A percentile compares a stretch with the other conserved stretches of the same genome.
Evolutionary conservation across 1,139 yeast genomes (phyloP).

Genomic region (Pichia norvegensis): DNA sequence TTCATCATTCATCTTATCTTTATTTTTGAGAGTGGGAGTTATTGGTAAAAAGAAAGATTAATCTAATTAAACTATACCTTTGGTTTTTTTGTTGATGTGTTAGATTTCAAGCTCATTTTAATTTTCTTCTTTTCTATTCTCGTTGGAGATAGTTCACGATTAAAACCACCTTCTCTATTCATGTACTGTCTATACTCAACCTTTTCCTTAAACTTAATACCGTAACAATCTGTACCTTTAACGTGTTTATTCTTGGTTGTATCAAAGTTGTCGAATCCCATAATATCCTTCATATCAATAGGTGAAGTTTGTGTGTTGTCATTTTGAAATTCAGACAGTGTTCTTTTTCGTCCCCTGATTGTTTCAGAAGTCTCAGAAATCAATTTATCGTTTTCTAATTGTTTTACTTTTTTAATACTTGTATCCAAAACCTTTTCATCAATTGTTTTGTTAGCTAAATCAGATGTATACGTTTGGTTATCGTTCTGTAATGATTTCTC

Average conservation of each 20-base stretch:
- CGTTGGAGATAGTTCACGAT: slow-evolving; percentile 51
- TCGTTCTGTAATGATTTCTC: too few species aligned
- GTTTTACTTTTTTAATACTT: too few species aligned
- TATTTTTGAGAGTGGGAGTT: slow-evolving; percentile 33
- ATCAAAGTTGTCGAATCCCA: slow-evolving; percentile 62
- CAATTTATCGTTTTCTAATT: too few species aligned
- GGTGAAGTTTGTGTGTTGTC: not conserved
- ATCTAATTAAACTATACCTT: not conserved
- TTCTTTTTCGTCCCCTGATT: not conserved
- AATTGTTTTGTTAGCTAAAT: too few species aligned
- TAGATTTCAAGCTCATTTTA: slow-evolving; percentile 6
- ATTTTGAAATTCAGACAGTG: not conserved
- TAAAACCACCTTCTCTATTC: slow-evolving; percentile 57
- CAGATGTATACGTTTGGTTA: too few species aligned
- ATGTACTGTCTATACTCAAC: slow-evolving; percentile 58
- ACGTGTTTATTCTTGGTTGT: slow-evolving; percentile 58
- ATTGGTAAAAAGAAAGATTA: slow-evolving; percentile 17
- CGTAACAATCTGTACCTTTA: slow-evolving; percentile 43
- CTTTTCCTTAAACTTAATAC: slow-evolving; percentile 33
- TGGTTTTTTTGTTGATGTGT: not conserved
- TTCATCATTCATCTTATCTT: slow-evolving; percentile 27
- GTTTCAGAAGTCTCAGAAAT: not conserved
- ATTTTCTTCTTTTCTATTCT: slow-evolving; percentile 20
- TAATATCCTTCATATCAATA: slow-evolving; percentile 34
- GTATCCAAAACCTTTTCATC: too few species aligned